phyloP scores from a whole-genome alignment of 169 alveolate species.

The Plasmodium relictum region DNA sequence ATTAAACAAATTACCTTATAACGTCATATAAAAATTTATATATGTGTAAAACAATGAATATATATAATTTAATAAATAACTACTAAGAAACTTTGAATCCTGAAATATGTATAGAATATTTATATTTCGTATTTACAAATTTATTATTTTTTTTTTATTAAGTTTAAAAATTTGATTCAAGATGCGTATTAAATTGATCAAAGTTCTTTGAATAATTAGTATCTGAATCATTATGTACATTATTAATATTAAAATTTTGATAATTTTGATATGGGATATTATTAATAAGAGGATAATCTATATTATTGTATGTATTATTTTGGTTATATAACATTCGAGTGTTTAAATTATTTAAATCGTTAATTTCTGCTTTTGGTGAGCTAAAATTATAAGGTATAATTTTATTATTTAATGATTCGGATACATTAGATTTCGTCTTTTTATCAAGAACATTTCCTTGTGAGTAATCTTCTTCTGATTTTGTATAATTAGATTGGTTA shows the following conservation, averaged over 20 bases:
- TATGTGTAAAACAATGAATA: neutral
- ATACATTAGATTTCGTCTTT: neutral
- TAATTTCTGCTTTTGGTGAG: neutral
- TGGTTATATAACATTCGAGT: neutral
- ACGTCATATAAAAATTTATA: neutral
- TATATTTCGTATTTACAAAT: neutral
- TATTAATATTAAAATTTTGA: slow-evolving; percentile 34
- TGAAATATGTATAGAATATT: neutral
- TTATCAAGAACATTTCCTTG: neutral
- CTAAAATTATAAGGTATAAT: slow-evolving; percentile 3
- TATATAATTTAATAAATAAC: neutral
- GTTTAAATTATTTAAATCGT: neutral
- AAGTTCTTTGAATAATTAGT: slow-evolving; percentile 29
- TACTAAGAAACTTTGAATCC: neutral
- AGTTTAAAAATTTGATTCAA: slow-evolving; percentile 19
- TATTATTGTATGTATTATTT: slow-evolving; percentile 11
- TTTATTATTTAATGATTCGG: neutral
- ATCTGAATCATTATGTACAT: slow-evolving; percentile 23
- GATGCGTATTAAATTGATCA: slow-evolving; percentile 19
- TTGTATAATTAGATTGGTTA: slow-evolving; percentile 1
- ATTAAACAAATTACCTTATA: too few relatives aligned
- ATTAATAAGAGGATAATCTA: slow-evolving; percentile 20
- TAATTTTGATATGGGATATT: slow-evolving; percentile 5
- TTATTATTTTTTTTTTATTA: neutral
- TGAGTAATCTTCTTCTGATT: neutral